phyloP scores from a whole-genome alignment of 257 asterid genomes.

The Nicotiana sylvestris region DNA sequence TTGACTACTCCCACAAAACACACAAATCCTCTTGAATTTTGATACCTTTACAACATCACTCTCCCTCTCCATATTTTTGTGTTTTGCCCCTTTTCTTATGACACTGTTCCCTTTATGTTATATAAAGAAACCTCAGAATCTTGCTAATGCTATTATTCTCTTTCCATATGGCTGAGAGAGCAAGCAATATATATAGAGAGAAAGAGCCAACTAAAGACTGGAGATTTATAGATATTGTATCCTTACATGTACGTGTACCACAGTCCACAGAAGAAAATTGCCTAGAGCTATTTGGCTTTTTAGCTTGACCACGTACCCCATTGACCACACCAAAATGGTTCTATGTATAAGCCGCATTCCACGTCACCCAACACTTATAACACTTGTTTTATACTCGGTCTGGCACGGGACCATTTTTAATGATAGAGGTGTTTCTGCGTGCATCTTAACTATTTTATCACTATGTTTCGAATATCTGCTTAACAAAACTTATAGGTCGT shows the following conservation, averaged over 20 bases:
- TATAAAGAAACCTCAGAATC: background rate
- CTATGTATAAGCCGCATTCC: background rate
- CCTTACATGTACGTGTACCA: background rate
- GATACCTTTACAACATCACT: slow-evolving; percentile 22
- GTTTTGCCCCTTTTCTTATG: background rate
- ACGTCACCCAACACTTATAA: background rate
- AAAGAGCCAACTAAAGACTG: background rate
- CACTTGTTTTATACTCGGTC: background rate
- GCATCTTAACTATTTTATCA: too few species aligned
- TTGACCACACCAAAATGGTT: background rate
- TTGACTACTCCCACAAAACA: slow-evolving; percentile 50
- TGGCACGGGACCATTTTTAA: background rate
- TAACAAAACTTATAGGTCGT: too few species aligned
- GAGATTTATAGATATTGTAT: background rate
- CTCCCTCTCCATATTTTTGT: slow-evolving; percentile 15
- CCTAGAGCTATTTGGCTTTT: background rate
- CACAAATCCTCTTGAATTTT: slow-evolving; percentile 49
- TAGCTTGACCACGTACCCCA: background rate
- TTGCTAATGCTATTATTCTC: background rate
- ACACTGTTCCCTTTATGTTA: slow-evolving; percentile 10
- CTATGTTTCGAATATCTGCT: too few species aligned
- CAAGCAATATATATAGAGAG: background rate
- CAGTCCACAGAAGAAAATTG: background rate
- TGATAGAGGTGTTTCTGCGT: too few species aligned
- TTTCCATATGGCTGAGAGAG: background rate